These are phyloP conservation scores for Phialocephala subalpina DNA, from an alignment of 2,329 filamentous ascomycete genomes.

Conservation along the genomic window DNA sequence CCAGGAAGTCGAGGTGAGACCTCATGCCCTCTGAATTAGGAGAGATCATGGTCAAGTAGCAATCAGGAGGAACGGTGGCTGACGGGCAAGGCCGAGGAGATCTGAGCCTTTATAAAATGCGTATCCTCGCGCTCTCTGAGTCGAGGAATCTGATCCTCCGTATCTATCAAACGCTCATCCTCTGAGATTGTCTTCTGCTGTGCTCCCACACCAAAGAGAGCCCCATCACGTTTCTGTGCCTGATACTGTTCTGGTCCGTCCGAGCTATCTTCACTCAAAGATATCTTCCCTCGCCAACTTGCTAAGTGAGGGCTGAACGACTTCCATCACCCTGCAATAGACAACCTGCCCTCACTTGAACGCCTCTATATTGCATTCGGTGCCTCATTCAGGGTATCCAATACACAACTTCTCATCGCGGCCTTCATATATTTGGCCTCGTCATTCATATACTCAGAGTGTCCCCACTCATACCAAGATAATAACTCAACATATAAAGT, in stretches of 20 bases:
- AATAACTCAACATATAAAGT: neutral
- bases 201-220: constrained; percentile 29
- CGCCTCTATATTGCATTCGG: neutral
- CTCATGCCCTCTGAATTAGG: constrained; percentile 26
- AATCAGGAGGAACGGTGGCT: constrained; percentile 36
- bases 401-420: neutral
- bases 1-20: constrained; percentile 34
- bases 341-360: neutral
- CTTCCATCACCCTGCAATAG: neutral
- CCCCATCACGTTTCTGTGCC: constrained; percentile 31
- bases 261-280: neutral
- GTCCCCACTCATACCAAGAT: neutral
- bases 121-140: constrained; percentile 30
- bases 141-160: constrained; percentile 26
- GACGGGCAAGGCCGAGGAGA: constrained; percentile 22
- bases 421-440: neutral
- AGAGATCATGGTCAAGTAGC: constrained; percentile 35
- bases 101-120: constrained; percentile 33
- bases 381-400: neutral
- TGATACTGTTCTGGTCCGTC: neutral
- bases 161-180: constrained; percentile 24
- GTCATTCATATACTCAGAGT: neutral
- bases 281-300: neutral
- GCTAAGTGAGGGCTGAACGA: neutral
- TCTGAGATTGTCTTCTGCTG: constrained; percentile 29